A percentile compares a stretch with the other conserved stretches of the same genome.
These are phyloP conservation scores for Rostrohypoxylon terebratum DNA, from an alignment of 495 filamentous ascomycete species.

Conservation along the genomic window DNA sequence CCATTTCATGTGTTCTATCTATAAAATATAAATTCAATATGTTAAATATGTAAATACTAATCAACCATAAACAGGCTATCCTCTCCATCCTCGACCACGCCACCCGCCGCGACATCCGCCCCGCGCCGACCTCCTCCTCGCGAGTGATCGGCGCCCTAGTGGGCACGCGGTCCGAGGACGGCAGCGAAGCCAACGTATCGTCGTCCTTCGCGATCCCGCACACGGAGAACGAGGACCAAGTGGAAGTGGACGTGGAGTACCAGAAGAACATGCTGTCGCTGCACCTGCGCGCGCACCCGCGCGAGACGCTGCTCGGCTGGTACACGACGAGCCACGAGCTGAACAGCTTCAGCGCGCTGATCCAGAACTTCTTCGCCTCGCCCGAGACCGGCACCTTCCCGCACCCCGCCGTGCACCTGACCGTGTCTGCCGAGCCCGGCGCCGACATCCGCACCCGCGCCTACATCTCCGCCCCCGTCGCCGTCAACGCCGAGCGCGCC, in stretches of 20 bases:
- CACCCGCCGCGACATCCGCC: constrained; percentile 84
- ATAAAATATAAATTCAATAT: neutral
- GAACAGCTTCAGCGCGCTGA: constrained; percentile 97
- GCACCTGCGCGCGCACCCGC: constrained; percentile 92
- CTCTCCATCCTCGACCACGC: constrained; percentile 99
- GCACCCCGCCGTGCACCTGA: constrained; percentile 95
- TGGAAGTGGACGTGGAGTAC: constrained; percentile 99
- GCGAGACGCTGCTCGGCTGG: constrained; percentile 95
- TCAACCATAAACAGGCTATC: constrained; percentile 70
- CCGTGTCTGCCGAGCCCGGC: constrained; percentile 87
- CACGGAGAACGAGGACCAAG: constrained; percentile 97
- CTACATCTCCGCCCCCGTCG: constrained; percentile 94
- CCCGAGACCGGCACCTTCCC: constrained; percentile 97
- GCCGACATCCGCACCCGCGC: constrained; percentile 85
- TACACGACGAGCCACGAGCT: constrained; percentile 96
- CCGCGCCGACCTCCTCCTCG: constrained; percentile 84
- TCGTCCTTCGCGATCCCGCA: constrained; percentile 97
- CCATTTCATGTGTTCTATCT: neutral
- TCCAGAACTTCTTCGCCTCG: constrained; percentile 99
- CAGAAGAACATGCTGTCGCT: constrained; percentile 98
- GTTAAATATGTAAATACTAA: neutral
- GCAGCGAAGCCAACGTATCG: constrained; percentile 92
- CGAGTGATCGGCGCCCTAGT: constrained; percentile 96
- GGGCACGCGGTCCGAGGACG: constrained; percentile 92
- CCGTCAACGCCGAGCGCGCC: constrained; percentile 92